A percentile compares a stretch with the other conserved stretches of the same genome.
These are phyloP conservation scores for Hippophae tibetana DNA, from an alignment of 306 rosid species.

Conservation along the genomic window DNA sequence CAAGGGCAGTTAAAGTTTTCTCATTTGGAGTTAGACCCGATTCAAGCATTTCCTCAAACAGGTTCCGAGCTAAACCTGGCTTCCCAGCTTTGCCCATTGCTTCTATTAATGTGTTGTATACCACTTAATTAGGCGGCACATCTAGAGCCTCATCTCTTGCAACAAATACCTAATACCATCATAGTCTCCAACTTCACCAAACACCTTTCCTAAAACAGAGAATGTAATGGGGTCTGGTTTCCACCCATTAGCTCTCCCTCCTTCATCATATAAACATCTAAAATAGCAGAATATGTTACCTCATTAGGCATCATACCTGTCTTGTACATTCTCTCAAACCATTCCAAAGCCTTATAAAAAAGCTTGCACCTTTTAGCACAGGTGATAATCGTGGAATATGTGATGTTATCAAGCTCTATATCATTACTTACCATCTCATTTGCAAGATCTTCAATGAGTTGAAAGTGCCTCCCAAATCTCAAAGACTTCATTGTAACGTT, in stretches of 20 bases:
- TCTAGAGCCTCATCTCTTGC: constrained; percentile 74
- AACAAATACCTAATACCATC: constrained; percentile 83
- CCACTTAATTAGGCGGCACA: constrained; percentile 74
- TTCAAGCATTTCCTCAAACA: constrained; percentile 78
- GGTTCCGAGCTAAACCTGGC: constrained; percentile 78
- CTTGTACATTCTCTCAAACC: constrained; percentile 95
- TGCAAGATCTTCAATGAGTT: constrained; percentile 71
- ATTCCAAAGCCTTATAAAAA: constrained; percentile 69
- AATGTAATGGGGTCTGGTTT: constrained; percentile 68
- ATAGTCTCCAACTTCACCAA: constrained; percentile 89
- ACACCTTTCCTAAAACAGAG: constrained; percentile 85
- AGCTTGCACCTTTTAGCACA: constrained; percentile 67
- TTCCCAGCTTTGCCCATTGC: constrained; percentile 95
- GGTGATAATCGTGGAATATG: constrained; percentile 76
- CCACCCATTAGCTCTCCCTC: constrained; percentile 94
- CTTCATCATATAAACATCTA: constrained; percentile 78
- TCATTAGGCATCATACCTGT: constrained; percentile 93
- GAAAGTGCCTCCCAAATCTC: constrained; percentile 85
- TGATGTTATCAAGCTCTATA: constrained; percentile 63
- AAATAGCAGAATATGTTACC: constrained; percentile 81
- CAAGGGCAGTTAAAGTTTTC: constrained; percentile 71
- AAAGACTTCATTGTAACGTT: constrained; percentile 92
- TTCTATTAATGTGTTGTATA: constrained; percentile 84
- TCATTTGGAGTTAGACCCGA: constrained; percentile 65
- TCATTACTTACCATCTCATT: constrained; percentile 61